These are phyloP conservation scores for Coemansia sp. DNA, from an alignment of 192 early-diverging fungal genomes.

Conservation along the genomic window DNA sequence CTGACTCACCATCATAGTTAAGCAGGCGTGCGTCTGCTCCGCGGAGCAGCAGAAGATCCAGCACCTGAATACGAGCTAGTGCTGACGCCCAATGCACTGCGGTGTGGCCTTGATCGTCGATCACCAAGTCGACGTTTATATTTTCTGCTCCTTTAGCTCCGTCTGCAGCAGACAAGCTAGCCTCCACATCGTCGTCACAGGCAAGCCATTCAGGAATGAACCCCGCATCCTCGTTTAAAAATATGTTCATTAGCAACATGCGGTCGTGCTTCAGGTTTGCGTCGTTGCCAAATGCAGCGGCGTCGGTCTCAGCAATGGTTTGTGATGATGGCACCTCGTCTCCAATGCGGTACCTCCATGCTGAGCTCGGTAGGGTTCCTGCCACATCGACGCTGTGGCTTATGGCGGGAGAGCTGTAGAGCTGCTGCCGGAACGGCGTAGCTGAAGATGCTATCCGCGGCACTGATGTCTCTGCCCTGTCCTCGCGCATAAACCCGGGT, in stretches of 20 bases:
- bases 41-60: constrained; percentile 73
- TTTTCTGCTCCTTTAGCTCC: neutral
- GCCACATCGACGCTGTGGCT: constrained; percentile 11
- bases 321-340: constrained; percentile 37
- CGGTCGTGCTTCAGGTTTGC: constrained; percentile 62
- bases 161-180: neutral
- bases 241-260: constrained; percentile 79
- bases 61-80: constrained; percentile 69
- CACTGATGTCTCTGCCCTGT: neutral
- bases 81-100: constrained; percentile 96
- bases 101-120: constrained; percentile 95
- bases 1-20: constrained; percentile 85
- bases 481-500: constrained; percentile 20
- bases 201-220: constrained; percentile 59
- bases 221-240: constrained; percentile 71
- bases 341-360: constrained; percentile 12
- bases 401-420: constrained; percentile 34
- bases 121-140: constrained; percentile 76
- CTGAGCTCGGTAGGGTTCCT: neutral
- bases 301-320: constrained; percentile 19
- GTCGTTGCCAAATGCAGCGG: constrained; percentile 7
- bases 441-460: constrained; percentile 11
- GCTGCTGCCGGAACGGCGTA: constrained; percentile 19
- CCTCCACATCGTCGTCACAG: constrained; percentile 8
- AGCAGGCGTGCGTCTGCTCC: constrained; percentile 67